These are phyloP conservation scores for Astragalus membranaceus DNA, from an alignment of 306 rosid species.

Conservation along the genomic window DNA sequence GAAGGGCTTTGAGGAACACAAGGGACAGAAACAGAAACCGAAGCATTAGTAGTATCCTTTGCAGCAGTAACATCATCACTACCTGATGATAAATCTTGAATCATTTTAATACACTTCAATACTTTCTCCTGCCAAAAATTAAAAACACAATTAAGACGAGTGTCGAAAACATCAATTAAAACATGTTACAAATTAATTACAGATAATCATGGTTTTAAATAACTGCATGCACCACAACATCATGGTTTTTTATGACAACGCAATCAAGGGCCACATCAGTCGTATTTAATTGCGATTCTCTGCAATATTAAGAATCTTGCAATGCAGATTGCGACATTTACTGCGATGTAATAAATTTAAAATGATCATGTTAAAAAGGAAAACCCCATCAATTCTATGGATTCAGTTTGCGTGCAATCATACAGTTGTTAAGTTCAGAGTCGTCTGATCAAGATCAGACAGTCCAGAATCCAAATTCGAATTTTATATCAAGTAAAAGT, in stretches of 20 bases:
- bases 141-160: background rate
- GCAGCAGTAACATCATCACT: constrained; percentile 6
- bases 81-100: constrained; percentile 32
- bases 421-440: too few species aligned
- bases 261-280: too few species aligned
- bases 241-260: too few species aligned
- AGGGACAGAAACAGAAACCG: constrained; percentile 37
- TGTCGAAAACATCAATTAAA: background rate
- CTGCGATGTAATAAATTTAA: too few species aligned
- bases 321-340: too few species aligned
- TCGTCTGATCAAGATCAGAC: too few species aligned
- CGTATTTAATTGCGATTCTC: too few species aligned
- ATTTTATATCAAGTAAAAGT: too few species aligned
- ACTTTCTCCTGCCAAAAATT: constrained; percentile 59
- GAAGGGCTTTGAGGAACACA: constrained; percentile 63
- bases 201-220: background rate
- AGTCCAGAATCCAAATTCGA: too few species aligned
- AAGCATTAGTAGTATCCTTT: constrained; percentile 23
- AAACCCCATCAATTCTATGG: constrained; percentile 15
- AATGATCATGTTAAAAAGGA: constrained; percentile 12
- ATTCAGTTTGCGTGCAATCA: too few species aligned
- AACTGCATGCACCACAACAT: too few species aligned
- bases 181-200: background rate
- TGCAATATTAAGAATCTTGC: too few species aligned
- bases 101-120: constrained; percentile 54